Conservation (phyloP, 768 basidiomycete genomes). For the Russula griseocarnosa region DNA sequence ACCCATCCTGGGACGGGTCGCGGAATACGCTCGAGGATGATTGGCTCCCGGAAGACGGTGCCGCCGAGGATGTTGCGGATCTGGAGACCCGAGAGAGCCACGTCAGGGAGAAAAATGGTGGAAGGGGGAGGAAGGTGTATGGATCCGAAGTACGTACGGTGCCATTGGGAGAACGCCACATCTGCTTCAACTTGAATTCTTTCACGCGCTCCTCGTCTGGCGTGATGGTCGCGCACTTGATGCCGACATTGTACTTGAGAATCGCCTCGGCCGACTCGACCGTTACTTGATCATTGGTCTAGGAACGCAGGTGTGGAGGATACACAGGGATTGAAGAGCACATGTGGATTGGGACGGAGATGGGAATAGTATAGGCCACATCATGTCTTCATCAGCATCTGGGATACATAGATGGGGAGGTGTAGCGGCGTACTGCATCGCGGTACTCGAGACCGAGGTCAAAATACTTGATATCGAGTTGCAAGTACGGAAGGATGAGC, state of each 20-base stretch:
- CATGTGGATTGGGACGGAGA: background rate
- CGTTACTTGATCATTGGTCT: slow-evolving; percentile 95
- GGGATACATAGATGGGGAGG: background rate
- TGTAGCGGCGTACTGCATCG: slow-evolving; percentile 57
- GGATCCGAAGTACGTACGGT: slow-evolving; percentile 50
- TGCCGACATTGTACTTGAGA: slow-evolving; percentile 89
- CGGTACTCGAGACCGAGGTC: slow-evolving; percentile 94
- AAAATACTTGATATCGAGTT: slow-evolving; percentile 97
- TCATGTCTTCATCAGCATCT: background rate
- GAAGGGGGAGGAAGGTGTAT: background rate
- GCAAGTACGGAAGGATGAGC: slow-evolving; percentile 93
- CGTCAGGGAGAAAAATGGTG: slow-evolving; percentile 4
- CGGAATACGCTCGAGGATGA: slow-evolving; percentile 86
- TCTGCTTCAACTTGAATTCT: slow-evolving; percentile 97
- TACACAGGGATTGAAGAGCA: background rate
- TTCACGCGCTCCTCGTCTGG: slow-evolving; percentile 95
- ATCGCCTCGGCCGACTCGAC: slow-evolving; percentile 93
- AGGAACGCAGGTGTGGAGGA: background rate
- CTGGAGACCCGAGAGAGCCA: slow-evolving; percentile 35
- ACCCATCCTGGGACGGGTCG: slow-evolving; percentile 95
- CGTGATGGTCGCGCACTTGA: slow-evolving; percentile 99
- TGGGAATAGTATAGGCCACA: background rate
- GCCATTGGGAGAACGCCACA: slow-evolving; percentile 98
- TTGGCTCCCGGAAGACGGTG: slow-evolving; percentile 98
- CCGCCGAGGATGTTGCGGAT: slow-evolving; percentile 98